Base-by-base conservation (phyloP, 305 asterid species). In the Solanum hybrid region DNA sequence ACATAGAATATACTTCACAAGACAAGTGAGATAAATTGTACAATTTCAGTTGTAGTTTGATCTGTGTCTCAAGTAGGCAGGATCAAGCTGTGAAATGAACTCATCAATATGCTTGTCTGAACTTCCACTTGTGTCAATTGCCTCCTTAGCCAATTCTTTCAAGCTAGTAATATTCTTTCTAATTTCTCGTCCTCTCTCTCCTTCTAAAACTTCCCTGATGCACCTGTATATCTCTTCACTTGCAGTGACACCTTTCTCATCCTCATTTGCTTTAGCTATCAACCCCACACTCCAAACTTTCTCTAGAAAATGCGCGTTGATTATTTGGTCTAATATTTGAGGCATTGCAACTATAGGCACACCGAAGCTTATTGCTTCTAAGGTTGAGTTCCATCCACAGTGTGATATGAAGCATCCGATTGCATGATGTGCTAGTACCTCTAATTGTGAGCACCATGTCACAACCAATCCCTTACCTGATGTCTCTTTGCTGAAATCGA, bases 301-400 rank as follows among this genome's bases (percentile, higher is more conserved):
- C 89, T 92, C 94, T 75, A 94, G 93, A 88, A 92, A 91, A 92
- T 93, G 93, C 11, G 94, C 93, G 87, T 93, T 92, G 11, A 91
- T 90, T 86, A 92, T 90, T 69, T 94, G 96, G 92, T 93, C 96
- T 18, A 93, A 42, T 90, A 94, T 91, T 86, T 94, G 96, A 14
- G 95, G 95, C 91, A 93, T 92, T 33, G 93, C 96, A 92, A 93
- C 95, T 69, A 93, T 67, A 24, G 95, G 95, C 89, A 94, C 94
- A 18, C 94, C 95, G 42, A 95, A 86, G 89, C 92, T 90, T 64
- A 94, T 89, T 11, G 96, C 94, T 84, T 95, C 95, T 40, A 91
- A 42, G 4, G 96, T 92, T 71, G 96, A 95, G 89, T 94, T 95
- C 96, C 96, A 95, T 16, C 95, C 95, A 78, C 97, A 94, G 16